Evolutionary conservation across 345 rosid genomes (phyloP).

Genomic region (Corchorus capsularis): DNA sequence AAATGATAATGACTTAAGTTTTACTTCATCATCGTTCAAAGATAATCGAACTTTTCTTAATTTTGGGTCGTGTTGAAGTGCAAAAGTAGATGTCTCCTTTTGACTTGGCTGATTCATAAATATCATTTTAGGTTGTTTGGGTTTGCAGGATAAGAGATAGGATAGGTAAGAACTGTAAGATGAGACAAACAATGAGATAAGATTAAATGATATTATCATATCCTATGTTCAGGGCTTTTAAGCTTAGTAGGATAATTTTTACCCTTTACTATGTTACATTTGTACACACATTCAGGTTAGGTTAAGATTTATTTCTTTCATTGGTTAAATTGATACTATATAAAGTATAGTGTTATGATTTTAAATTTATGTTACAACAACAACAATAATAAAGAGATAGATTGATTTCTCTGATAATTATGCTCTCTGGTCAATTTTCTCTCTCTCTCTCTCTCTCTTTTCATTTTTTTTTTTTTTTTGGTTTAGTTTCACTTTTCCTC

Average conservation of each 20-base stretch:
- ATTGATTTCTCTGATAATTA: neutral
- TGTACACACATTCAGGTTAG: neutral
- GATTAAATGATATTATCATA: slow-evolving; percentile 2
- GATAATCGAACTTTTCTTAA: neutral
- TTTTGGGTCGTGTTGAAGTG: neutral
- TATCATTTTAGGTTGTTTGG: neutral
- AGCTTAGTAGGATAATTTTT: neutral
- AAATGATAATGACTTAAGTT: neutral
- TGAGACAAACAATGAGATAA: neutral
- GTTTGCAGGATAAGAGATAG: neutral
- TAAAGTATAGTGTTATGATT: neutral
- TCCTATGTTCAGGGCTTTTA: neutral
- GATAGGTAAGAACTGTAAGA: too few relatives aligned
- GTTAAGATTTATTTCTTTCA: neutral
- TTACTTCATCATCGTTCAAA: neutral
- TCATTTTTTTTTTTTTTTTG: too few relatives aligned
- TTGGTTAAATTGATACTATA: neutral
- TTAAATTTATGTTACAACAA: neutral
- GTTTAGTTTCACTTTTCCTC: too few relatives aligned
- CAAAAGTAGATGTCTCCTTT: neutral
- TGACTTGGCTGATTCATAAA: neutral
- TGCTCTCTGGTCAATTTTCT: too few relatives aligned
- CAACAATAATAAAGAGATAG: neutral
- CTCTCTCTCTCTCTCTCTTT: too few relatives aligned
- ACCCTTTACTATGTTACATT: neutral